Base-by-base conservation (phyloP, 179 eudicot species). In the Gypsophila paniculata region DNA sequence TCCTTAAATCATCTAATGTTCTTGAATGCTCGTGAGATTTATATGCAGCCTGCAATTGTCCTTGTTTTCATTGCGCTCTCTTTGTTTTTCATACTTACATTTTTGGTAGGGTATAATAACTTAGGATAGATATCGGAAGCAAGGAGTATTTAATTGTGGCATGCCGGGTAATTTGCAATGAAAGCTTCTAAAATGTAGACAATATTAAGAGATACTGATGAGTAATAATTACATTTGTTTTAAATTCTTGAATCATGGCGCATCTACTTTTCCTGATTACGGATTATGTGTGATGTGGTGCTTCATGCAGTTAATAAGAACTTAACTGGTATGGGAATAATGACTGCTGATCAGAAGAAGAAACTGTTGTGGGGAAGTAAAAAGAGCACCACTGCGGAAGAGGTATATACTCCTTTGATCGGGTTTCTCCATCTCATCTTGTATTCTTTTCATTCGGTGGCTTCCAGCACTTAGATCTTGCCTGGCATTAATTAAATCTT, bases 261-360 rank as follows among this genome's bases (percentile, higher is more conserved):
- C 52, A 18, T 38, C 8, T 49, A 49, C 5, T 14, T 39, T 53
- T 64, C 69, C 53, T 64, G n/a, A 29, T 26, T 61, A 44, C 48
- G 70, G 46, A 26, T 52, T 21, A 14, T 25, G 11, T 75, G 42
- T 4, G 26, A 23, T 59, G 65, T 26, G 73, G 42, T 54, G 32
- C 10, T 59, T 5, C 13, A 52, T 77, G 77, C 87, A 94, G 99
- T 94, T 68, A 91, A 94, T 71, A 83, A 77, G 84, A 91, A 91
- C 76, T 88, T 93, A 53, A 71, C 84, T 79, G 87, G 90, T 63
- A 89, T 93, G 58, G 97, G 96, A 29, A 68, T 78, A 84, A 88
- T 93, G 98, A 85, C 97, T 4, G 82, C 98, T 79, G 98, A 93
- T 78, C 97, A 93, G 79, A 93, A 93, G 88, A 93, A 93, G 84